These are phyloP conservation scores for Fimicolochytrium jonesii DNA, from an alignment of 192 early-diverging fungal species.

Conservation along the genomic window DNA sequence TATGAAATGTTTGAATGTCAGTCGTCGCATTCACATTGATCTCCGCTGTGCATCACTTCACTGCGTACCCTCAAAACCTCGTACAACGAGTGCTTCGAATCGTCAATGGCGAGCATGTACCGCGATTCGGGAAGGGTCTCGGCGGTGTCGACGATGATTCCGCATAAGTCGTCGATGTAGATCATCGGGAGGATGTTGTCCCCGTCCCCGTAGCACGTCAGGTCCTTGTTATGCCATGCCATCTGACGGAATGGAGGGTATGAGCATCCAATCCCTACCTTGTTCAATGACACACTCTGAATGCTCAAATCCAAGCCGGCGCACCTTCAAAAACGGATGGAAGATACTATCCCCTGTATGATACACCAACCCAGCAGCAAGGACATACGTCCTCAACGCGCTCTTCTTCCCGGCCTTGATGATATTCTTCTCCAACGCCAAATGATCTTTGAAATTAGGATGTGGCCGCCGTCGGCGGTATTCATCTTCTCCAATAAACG, in stretches of 20 bases:
- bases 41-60: too few species aligned
- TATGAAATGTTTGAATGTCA: conserved; percentile 14
- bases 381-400: conserved; percentile 48
- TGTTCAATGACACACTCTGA: conserved; percentile 5
- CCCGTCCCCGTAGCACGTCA: conserved; percentile 56
- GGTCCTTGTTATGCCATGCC: conserved; percentile 57
- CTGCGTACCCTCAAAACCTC: conserved; percentile 49
- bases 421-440: conserved; percentile 51
- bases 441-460: conserved; percentile 54
- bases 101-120: conserved; percentile 60
- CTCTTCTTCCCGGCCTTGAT: conserved; percentile 55
- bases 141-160: conserved; percentile 52
- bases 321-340: conserved; percentile 53
- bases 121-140: conserved; percentile 48
- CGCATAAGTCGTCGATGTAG: conserved; percentile 53
- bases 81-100: conserved; percentile 44
- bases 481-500: conserved; percentile 54
- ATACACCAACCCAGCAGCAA: conserved; percentile 52
- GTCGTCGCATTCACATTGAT: too few species aligned
- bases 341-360: conserved; percentile 56
- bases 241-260: too few species aligned
- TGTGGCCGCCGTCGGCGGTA: conserved; percentile 55
- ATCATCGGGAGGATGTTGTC: conserved; percentile 52
- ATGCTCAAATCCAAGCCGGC: not conserved
- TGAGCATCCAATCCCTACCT: too few species aligned